phyloP scores from a whole-genome alignment of 208 protist species.

The Phytomonas francai region DNA sequence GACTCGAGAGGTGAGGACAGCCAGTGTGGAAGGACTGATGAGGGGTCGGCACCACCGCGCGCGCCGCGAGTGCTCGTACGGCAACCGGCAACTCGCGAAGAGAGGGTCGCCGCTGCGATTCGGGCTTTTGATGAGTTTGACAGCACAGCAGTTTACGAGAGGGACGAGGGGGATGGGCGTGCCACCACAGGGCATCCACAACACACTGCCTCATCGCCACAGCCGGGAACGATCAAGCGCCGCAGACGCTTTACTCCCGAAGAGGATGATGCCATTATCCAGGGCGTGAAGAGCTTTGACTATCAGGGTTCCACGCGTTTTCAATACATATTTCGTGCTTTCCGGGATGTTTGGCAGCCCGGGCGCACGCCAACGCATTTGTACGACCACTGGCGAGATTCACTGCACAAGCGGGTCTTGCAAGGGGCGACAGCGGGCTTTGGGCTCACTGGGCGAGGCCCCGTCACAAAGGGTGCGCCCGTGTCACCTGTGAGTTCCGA shows the following conservation, averaged over 20 bases:
- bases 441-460: not conserved
- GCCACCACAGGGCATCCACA: not conserved
- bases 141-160: not conserved
- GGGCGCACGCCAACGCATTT: slow-evolving; percentile 52
- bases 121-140: not conserved
- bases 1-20: not conserved
- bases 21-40: not conserved
- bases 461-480: not conserved
- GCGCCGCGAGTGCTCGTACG: not conserved
- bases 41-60: too few species aligned
- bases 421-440: slow-evolving; percentile 10
- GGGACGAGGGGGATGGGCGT: not conserved
- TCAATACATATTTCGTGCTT: slow-evolving; percentile 54
- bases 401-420: slow-evolving; percentile 34
- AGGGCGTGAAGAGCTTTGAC: slow-evolving; percentile 59
- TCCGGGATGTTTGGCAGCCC: slow-evolving; percentile 43
- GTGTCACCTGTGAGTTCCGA: slow-evolving; percentile 14
- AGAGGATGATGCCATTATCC: slow-evolving; percentile 73
- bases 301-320: slow-evolving; percentile 32
- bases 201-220: not conserved
- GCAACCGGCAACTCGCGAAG: not conserved
- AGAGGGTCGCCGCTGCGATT: not conserved
- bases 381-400: slow-evolving; percentile 82
- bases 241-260: slow-evolving; percentile 44
- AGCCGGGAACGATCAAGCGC: slow-evolving; percentile 6